Evolutionary conservation across 805 yeast genomes (phyloP), one percentile per base, ranked within the genome.

Genomic region (Lipomyces spencermartinsiae): DNA sequence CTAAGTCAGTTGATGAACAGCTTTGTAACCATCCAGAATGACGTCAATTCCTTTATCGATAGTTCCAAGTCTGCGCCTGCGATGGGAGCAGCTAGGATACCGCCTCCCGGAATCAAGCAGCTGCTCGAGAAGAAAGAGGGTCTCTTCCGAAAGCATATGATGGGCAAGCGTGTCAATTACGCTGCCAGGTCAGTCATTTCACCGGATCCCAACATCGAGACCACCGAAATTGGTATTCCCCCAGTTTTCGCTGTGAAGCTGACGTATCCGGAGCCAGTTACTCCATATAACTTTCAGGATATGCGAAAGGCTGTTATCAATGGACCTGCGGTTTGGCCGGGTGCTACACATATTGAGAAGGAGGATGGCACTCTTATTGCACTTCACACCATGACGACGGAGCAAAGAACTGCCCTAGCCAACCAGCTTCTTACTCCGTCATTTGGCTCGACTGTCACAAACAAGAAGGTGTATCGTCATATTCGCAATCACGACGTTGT

Each of bases 111-210:
- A 83, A 87, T 95, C 76, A 95, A 95, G 79, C 99, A 95, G 83
- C 97, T 97, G 10, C 84, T 95, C 76, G 99, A 95, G 80, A 94
- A 95, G 88, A 95, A 95, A 79, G 99, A 95, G 81, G 99, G 99
- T 78, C 84, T 94, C 72, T 95, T 95, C 84, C 88, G 99, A 83
- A 95, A 94, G 79, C 97, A 95, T 78, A 95, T 95, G 99, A 95
- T 95, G 99, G 99, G 99, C 78, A 95, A 95, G 85, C 95, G 99
- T 86, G 99, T 95, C 68, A 98, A 95, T 80, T 95, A 93, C 78
- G 94, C 98, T 53, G 99, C 99, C 9, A 92, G 99, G 83, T 93
- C 99, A 1, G 99, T 95, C 76, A 95, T 95, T 84, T 93, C 99
- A 6, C 98, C 98, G 5, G 99, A 95, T 82, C 99, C 99, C 66